These are phyloP conservation scores for Acrocalymma vagum DNA, from an alignment of 2,329 filamentous ascomycete species.

Conservation along the genomic window DNA sequence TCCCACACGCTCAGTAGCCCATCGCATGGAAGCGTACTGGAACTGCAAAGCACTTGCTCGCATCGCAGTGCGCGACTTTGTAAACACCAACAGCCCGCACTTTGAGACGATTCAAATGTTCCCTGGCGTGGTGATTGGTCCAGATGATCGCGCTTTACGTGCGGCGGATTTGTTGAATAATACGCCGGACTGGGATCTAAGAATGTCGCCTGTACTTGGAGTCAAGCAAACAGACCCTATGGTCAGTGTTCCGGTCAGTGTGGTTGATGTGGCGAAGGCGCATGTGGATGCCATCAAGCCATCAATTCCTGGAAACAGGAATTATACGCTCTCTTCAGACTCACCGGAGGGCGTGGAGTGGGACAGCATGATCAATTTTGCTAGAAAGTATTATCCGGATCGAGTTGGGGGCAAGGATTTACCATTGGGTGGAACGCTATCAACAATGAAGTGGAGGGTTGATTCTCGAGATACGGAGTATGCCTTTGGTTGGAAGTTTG, in stretches of 20 bases:
- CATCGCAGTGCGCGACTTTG: conserved; percentile 29
- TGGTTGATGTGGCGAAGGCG: conserved; percentile 17
- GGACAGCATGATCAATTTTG: conserved; percentile 6
- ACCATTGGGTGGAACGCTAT: conserved; percentile 6
- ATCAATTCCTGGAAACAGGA: conserved; percentile 8
- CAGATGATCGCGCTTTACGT: conserved; percentile 12
- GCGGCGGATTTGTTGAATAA: conserved; percentile 1
- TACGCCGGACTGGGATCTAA: conserved; percentile 3
- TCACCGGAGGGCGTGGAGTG: conserved; percentile 10
- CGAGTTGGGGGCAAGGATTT: conserved; percentile 3
- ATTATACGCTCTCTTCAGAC: neutral
- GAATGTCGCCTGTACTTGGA: conserved; percentile 1
- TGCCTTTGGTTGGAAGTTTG: conserved; percentile 15
- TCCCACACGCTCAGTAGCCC: conserved; percentile 5
- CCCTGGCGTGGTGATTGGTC: conserved; percentile 12
- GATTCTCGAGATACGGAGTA: conserved; percentile 13
- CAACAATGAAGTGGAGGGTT: conserved; percentile 5
- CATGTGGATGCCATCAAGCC: conserved; percentile 15
- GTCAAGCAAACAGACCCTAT: neutral
- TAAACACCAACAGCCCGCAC: conserved; percentile 10
- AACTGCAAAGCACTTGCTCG: conserved; percentile 38
- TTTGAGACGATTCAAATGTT: conserved; percentile 15
- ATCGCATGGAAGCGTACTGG: conserved; percentile 38
- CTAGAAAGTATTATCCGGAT: conserved; percentile 7
- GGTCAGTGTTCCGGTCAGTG: conserved; percentile 9